phyloP scores from a whole-genome alignment of 176 grass and related monocot species.

The Olyra latifolia region DNA sequence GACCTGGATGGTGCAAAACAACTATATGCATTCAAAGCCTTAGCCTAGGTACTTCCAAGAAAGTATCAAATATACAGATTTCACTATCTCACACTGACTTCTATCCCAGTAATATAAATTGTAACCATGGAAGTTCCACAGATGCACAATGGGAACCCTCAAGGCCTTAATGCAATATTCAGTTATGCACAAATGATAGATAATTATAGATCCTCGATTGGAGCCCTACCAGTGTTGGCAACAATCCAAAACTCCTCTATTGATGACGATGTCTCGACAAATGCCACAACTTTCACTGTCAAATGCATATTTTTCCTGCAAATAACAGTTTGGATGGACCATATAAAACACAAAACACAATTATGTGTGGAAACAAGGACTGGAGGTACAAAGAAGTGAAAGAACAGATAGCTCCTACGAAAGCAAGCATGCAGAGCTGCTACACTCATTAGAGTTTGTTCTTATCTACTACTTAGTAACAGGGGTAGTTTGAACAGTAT shows the following conservation, averaged over 20 bases:
- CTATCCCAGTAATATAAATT: conserved; percentile 11
- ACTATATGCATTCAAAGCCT: neutral
- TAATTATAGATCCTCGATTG: neutral
- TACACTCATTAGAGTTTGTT: neutral
- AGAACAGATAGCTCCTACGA: neutral
- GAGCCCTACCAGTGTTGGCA: conserved; percentile 82
- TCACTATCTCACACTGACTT: neutral
- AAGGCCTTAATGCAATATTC: neutral
- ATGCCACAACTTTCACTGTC: conserved; percentile 78
- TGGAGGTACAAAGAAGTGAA: neutral
- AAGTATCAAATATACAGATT: conserved; percentile 12
- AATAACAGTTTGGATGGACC: conserved; percentile 12
- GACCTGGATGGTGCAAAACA: neutral
- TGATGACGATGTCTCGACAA: conserved; percentile 70
- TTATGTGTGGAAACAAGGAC: neutral
- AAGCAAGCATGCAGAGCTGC: neutral
- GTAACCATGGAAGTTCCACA: neutral
- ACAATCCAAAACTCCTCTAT: conserved; percentile 81
- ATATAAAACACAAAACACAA: conserved; percentile 28
- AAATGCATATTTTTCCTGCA: conserved; percentile 62
- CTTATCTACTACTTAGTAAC: neutral
- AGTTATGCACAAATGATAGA: conserved; percentile 12
- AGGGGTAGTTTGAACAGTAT: neutral
- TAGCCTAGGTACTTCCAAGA: conserved; percentile 11
- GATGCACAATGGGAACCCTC: neutral